phyloP scores from a whole-genome alignment of 2,329 filamentous ascomycete genomes.

The Decorospora gaudefroyi region DNA sequence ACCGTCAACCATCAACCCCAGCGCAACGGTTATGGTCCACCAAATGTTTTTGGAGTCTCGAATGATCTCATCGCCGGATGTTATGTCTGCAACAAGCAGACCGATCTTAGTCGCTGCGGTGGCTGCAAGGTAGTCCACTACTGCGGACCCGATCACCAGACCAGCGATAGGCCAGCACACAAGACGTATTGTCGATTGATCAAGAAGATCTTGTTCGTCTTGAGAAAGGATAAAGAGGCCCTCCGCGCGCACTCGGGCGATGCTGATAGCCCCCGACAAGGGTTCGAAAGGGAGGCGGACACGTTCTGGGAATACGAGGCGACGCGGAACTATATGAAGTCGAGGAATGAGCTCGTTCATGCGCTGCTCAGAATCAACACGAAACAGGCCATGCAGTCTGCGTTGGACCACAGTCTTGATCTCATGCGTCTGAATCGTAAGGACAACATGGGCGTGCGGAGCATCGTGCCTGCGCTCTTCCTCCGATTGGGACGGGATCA shows the following conservation, averaged over 20 bases:
- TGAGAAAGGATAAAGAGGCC: conserved; percentile 49
- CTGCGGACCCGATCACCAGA: too few species aligned
- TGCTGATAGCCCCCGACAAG: conserved; percentile 38
- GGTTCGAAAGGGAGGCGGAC: conserved; percentile 20
- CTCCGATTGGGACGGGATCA: conserved; percentile 57
- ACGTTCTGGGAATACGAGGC: neutral
- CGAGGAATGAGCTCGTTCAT: neutral
- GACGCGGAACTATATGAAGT: conserved; percentile 4
- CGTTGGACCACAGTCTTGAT: neutral
- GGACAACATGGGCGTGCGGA: conserved; percentile 37
- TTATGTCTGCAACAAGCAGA: neutral
- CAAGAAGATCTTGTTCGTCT: too few species aligned
- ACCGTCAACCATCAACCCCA: too few species aligned
- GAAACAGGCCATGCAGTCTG: neutral
- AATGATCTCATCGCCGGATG: conserved; percentile 5
- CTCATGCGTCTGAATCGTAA: neutral
- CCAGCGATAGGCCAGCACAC: too few species aligned
- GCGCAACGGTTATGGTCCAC: too few species aligned
- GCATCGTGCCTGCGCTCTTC: conserved; percentile 50
- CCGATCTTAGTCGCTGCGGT: conserved; percentile 46
- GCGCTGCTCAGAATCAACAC: neutral
- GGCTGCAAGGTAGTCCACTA: conserved; percentile 54
- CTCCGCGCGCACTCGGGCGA: conserved; percentile 33
- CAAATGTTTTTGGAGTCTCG: too few species aligned
- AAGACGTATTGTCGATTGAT: too few species aligned